phyloP scores from a whole-genome alignment of 345 rosid genomes.

The Orychophragmus violaceus region DNA sequence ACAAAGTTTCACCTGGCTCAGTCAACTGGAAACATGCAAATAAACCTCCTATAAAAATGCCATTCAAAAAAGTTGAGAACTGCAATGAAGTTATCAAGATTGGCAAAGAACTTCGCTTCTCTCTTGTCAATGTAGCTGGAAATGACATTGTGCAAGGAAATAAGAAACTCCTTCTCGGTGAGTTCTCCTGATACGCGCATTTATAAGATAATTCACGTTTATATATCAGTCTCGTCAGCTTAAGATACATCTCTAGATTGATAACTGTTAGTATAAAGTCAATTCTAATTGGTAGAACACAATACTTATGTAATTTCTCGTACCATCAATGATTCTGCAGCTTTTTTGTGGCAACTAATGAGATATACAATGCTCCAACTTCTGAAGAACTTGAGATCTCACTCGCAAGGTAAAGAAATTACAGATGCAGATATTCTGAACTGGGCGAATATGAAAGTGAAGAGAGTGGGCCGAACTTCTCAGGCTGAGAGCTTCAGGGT shows the following conservation, averaged over 20 bases:
- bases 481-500: slow-evolving; percentile 95
- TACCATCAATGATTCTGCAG: slow-evolving; percentile 37
- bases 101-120: slow-evolving; percentile 43
- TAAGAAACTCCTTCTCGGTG: slow-evolving; percentile 36
- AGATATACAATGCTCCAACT: slow-evolving; percentile 96
- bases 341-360: slow-evolving; percentile 94
- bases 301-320: background rate
- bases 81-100: slow-evolving; percentile 36
- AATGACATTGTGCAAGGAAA: slow-evolving; percentile 55
- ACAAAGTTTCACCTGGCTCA: slow-evolving; percentile 34
- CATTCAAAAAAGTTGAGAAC: slow-evolving; percentile 35
- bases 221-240: background rate
- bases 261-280: background rate
- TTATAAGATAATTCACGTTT: background rate
- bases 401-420: slow-evolving; percentile 89
- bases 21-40: slow-evolving; percentile 37
- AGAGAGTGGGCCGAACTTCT: slow-evolving; percentile 59
- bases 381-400: slow-evolving; percentile 78
- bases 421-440: slow-evolving; percentile 76
- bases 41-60: slow-evolving; percentile 37
- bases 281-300: background rate
- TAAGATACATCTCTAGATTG: background rate
- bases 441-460: slow-evolving; percentile 92
- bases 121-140: slow-evolving; percentile 97
- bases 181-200: slow-evolving; percentile 5